phyloP scores from a whole-genome alignment of 202 grass and related monocot species.

The Zizania palustris region DNA sequence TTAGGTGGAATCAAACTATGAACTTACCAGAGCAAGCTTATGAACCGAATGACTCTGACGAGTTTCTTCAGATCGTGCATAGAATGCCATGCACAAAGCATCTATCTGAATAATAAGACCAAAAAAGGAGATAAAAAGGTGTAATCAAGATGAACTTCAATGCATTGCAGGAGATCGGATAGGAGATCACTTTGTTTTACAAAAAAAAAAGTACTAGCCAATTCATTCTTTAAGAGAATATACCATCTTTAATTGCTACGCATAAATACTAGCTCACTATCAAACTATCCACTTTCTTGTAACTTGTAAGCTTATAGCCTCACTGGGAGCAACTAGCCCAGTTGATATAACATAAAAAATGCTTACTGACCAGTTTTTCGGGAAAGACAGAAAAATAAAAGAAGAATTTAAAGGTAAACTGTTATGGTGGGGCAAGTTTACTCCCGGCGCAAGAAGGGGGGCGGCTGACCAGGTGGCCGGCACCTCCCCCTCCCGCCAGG shows the following conservation, averaged over 20 bases:
- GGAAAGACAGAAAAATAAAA: background rate
- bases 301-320: background rate
- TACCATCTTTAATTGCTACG: background rate
- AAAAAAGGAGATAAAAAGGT: conserved; percentile 22
- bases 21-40: conserved; percentile 88
- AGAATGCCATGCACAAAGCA: conserved; percentile 96
- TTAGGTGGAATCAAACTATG: conserved; percentile 35
- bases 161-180: conserved; percentile 1
- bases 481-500: too few species aligned
- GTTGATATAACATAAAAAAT: background rate
- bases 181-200: conserved; percentile 4
- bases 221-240: background rate
- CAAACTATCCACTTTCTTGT: background rate
- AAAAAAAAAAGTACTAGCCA: background rate
- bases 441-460: too few species aligned
- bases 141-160: conserved; percentile 18
- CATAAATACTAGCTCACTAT: background rate
- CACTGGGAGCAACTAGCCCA: background rate
- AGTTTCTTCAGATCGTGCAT: conserved; percentile 96
- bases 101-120: conserved; percentile 70
- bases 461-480: too few species aligned
- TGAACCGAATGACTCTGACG: conserved; percentile 95
- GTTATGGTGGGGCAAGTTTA: too few species aligned
- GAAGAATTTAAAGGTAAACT: background rate
- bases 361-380: background rate